Conservation (phyloP, 2,329 filamentous ascomycete genomes). For the Microascus cirrosus region DNA sequence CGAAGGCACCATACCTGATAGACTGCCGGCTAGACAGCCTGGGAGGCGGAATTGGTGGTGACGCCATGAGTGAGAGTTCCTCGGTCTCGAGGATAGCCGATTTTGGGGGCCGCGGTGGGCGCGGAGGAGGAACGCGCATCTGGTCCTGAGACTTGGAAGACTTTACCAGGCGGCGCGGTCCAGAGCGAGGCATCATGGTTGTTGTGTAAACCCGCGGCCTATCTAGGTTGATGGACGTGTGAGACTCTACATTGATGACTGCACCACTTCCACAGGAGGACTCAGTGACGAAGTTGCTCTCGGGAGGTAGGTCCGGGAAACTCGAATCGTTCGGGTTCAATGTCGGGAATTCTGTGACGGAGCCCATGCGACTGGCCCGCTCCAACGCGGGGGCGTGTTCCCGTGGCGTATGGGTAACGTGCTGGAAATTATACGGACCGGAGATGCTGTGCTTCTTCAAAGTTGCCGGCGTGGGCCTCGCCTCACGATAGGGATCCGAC, state of each 20-base stretch:
- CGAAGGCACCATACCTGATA: slow-evolving; percentile 28
- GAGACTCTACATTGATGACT: neutral
- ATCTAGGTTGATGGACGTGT: slow-evolving; percentile 1
- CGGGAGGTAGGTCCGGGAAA: slow-evolving; percentile 35
- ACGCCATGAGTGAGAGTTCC: neutral
- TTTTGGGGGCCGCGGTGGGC: slow-evolving; percentile 32
- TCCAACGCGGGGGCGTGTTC: slow-evolving; percentile 31
- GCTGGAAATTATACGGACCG: slow-evolving; percentile 55
- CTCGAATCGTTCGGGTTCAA: slow-evolving; percentile 28
- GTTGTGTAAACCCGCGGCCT: slow-evolving; percentile 2
- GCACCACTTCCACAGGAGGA: neutral
- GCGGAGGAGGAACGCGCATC: slow-evolving; percentile 33
- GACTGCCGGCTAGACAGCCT: slow-evolving; percentile 45
- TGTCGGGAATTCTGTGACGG: slow-evolving; percentile 31
- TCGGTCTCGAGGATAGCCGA: slow-evolving; percentile 25
- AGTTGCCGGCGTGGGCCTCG: neutral
- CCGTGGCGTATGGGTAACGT: slow-evolving; percentile 46
- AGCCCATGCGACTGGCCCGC: slow-evolving; percentile 25
- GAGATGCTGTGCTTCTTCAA: slow-evolving; percentile 32
- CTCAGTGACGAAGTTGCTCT: slow-evolving; percentile 10
- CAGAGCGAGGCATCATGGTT: slow-evolving; percentile 8
- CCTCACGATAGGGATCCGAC: slow-evolving; percentile 8
- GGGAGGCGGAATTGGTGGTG: slow-evolving; percentile 33
- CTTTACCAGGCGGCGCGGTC: slow-evolving; percentile 25
- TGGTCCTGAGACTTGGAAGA: slow-evolving; percentile 38